A percentile compares a stretch with the other conserved stretches of the same genome.
Conservation (phyloP, 345 rosid species). For the Heritiera littoralis region DNA sequence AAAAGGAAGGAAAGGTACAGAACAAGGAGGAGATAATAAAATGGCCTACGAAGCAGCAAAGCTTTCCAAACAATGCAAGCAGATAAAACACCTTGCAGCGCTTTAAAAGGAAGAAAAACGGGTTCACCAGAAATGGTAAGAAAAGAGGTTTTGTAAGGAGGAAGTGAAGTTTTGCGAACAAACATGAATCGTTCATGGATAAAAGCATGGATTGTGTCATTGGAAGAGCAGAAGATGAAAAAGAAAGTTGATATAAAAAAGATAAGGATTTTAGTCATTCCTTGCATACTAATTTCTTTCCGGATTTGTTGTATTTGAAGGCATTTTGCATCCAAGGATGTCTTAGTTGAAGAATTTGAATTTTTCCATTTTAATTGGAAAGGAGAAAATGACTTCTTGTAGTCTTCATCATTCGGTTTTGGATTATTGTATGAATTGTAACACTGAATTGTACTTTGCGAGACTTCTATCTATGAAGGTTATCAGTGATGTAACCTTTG, state of each 20-base stretch:
- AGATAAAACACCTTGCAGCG: neutral
- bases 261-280: neutral
- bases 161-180: neutral
- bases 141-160: neutral
- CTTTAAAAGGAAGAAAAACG: neutral
- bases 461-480: no score
- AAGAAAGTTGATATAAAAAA: neutral
- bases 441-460: no score
- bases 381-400: no score
- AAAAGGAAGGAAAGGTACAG: neutral
- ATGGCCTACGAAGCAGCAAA: neutral
- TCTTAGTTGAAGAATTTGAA: no score
- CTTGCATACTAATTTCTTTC: neutral
- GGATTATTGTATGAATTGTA: no score
- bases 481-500: no score
- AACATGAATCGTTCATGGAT: neutral
- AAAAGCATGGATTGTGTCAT: neutral
- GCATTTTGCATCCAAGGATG: no score
- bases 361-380: no score
- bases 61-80: neutral
- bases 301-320: no score
- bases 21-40: neutral
- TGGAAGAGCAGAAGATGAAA: neutral
- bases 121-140: neutral
- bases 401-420: no score